phyloP scores from a whole-genome alignment of 2,329 filamentous ascomycete genomes.

The Apiospora saccharicola region DNA sequence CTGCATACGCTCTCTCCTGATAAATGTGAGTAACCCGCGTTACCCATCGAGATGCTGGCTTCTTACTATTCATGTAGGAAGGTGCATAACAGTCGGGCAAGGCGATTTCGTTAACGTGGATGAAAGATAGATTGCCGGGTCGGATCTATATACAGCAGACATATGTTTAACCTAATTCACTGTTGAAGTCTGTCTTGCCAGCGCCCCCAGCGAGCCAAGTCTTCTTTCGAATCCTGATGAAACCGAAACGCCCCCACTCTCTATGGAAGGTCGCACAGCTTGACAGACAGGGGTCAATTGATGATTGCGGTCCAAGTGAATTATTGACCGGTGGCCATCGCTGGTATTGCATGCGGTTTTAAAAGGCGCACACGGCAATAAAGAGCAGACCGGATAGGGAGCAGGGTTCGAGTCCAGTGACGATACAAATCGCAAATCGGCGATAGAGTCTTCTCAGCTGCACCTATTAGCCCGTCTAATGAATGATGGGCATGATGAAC shows the following conservation, averaged over 20 bases:
- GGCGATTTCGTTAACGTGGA: neutral
- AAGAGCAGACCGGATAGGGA: neutral
- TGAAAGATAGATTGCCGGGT: neutral
- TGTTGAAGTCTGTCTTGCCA: constrained; percentile 12
- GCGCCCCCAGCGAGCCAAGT: constrained; percentile 13
- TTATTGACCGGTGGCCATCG: constrained; percentile 7
- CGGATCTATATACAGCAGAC: neutral
- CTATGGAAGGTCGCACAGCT: constrained; percentile 18
- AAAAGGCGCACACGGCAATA: constrained; percentile 8
- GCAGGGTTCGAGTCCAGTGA: neutral
- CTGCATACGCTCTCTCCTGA: constrained; percentile 2
- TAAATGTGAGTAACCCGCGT: constrained; percentile 17
- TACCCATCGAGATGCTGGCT: constrained; percentile 5
- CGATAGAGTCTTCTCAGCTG: constrained; percentile 13
- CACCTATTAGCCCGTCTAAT: neutral
- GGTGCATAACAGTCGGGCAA: neutral
- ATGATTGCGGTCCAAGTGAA: neutral
- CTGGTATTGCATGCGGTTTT: constrained; percentile 7
- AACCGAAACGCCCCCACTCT: constrained; percentile 20
- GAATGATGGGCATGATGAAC: neutral
- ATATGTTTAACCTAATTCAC: constrained; percentile 1
- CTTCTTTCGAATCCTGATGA: constrained; percentile 22
- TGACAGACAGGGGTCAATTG: constrained; percentile 15
- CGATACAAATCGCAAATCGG: neutral
- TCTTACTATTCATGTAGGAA: neutral